Evolutionary conservation across 1,284 basidiomycete genomes (phyloP), one percentile per base, ranked within the genome.

Genomic region (Mycosarcoma mackinlayi): DNA sequence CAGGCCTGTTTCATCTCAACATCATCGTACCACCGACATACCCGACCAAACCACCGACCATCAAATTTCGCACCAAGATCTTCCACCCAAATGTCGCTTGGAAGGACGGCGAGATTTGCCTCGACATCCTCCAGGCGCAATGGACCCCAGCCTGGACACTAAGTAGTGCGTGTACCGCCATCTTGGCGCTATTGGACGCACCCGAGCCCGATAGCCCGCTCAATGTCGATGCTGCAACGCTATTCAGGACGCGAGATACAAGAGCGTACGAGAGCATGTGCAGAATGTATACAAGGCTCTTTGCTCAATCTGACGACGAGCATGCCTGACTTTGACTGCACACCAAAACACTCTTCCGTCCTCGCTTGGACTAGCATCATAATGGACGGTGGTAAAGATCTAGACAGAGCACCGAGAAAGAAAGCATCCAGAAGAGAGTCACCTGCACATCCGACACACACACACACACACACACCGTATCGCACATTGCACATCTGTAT

Each of bases 141-240:
- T 83, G 82, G 82, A 73, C 79, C 3, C 82, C 82, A 0, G 82
- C 82, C 0, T 83, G 82, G 82, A 75, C 75, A 6, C 51, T 83
- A 21, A 68, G 73, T n/a, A 69, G 71, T 1, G 75, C 78, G 0
- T 81, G 74, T 19, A 78, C 79, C 0, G 82, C 82, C 11, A 70
- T 83, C 0, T 42, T 82, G 7, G 75, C 78, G 5, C 60, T 83
- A 4, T 53, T 83, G 4, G 82, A 81, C 25, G 60, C 61, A 0
- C 82, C 82, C 4, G 82, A 83, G 54, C 79, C 82, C 1, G 72
- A 76, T 52, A 76, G 73, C 24, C 82, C 82, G 4, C 59, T 83
- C 16, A 83, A 83, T 39, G 82, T 83, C 0, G 82, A 83, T 49
- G 82, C 82, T 25, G 80, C 78, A 11, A 77, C 70, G 7, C 48